These are phyloP conservation scores for Ampelocalamus luodianensis DNA, from an alignment of 176 grass and related monocot genomes.

Conservation along the genomic window DNA sequence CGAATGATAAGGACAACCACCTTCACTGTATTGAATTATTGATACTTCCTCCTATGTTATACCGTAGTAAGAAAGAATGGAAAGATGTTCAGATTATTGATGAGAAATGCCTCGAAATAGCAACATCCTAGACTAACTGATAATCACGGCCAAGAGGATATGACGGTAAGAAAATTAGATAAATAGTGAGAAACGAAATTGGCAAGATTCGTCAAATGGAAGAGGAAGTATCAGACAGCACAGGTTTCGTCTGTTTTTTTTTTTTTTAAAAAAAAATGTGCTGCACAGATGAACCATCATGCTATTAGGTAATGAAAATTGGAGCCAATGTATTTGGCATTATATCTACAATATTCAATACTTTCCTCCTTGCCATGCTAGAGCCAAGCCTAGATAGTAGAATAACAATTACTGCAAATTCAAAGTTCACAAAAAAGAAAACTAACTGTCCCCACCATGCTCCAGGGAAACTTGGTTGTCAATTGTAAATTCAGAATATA, in stretches of 20 bases:
- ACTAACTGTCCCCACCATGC: background rate
- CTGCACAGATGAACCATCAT: background rate
- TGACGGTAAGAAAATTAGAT: conserved; percentile 9
- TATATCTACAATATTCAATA: conserved; percentile 7
- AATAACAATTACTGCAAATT: background rate
- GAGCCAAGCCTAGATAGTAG: background rate
- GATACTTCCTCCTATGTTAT: conserved; percentile 12
- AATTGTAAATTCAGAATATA: conserved; percentile 23
- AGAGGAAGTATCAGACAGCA: conserved; percentile 8
- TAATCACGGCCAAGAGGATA: background rate
- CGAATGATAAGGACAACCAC: conserved; percentile 25
- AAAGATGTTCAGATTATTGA: conserved; percentile 20
- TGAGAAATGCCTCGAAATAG: conserved; percentile 17
- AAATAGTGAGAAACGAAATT: background rate
- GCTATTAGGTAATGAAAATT: background rate
- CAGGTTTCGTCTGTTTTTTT: background rate
- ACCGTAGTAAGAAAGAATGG: conserved; percentile 10
- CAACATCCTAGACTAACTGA: conserved; percentile 25
- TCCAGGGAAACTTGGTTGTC: conserved; percentile 10
- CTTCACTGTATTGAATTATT: conserved; percentile 28
- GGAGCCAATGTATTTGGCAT: background rate
- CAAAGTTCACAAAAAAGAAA: background rate
- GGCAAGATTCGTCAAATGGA: background rate
- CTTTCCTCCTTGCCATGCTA: background rate
- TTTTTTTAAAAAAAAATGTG: background rate